Evolutionary conservation across 176 grass and related monocot species (phyloP).

Genomic region (Zizania latifolia): DNA sequence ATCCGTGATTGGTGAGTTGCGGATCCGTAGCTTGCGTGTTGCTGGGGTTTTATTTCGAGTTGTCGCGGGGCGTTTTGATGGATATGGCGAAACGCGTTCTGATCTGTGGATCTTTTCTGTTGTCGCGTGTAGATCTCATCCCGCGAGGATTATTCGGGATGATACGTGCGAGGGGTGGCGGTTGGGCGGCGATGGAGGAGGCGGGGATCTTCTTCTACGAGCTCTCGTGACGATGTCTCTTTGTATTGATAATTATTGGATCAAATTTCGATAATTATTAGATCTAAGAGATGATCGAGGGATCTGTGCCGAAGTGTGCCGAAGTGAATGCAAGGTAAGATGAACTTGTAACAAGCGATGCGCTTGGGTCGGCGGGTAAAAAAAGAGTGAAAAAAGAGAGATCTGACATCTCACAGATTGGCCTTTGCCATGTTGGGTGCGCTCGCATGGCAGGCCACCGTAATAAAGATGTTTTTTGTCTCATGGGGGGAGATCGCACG

Average conservation of each 20-base stretch:
- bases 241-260: conserved; percentile 42
- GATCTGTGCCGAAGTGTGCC: background rate
- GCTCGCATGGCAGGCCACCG: conserved; percentile 68
- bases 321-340: conserved; percentile 38
- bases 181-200: too few relatives aligned
- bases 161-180: background rate
- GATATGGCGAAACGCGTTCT: fast-evolving
- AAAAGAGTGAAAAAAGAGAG: background rate
- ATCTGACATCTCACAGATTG: conserved; percentile 27
- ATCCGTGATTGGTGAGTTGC: background rate
- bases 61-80: background rate
- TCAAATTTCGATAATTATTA: conserved; percentile 47
- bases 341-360: conserved; percentile 11
- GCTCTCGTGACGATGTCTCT: conserved; percentile 10
- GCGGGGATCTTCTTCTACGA: background rate
- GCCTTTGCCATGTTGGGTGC: conserved; percentile 80
- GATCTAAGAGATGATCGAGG: conserved; percentile 24
- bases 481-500: conserved; percentile 56
- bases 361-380: background rate
- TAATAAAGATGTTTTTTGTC: conserved; percentile 49
- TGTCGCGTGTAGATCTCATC: background rate
- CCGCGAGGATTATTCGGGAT: background rate
- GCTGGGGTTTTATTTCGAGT: background rate
- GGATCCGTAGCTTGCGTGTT: fast-evolving
- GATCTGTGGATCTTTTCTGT: background rate